A percentile compares a stretch with the other conserved stretches of the same genome.
Evolutionary conservation across 1,284 basidiomycete species (phyloP).

Genomic region (Moniliella sp.): DNA sequence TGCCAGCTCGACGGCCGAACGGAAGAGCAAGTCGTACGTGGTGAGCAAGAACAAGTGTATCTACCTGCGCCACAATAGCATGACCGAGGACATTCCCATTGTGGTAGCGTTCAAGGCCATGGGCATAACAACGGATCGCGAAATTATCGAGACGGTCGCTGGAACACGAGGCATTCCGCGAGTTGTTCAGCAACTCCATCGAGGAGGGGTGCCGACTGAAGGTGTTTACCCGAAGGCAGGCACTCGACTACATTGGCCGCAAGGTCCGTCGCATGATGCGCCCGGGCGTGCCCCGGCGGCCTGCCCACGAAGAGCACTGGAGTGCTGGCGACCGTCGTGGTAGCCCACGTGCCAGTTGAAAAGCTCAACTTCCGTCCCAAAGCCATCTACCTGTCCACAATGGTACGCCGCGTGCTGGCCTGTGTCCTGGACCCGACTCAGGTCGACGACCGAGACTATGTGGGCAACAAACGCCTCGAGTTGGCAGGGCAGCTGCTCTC

Average conservation of each 20-base stretch:
- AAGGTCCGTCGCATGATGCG: not conserved
- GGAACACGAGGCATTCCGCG: conserved; percentile 77
- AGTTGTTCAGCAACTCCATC: conserved; percentile 68
- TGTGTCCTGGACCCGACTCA: conserved; percentile 87
- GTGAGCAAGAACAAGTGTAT: conserved; percentile 79
- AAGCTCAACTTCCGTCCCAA: conserved; percentile 80
- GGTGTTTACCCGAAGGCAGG: conserved; percentile 80
- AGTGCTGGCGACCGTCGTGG: conserved; percentile 81
- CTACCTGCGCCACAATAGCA: conserved; percentile 92
- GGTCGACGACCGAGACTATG: conserved; percentile 96
- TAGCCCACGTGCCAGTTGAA: conserved; percentile 83
- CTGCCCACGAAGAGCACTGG: conserved; percentile 76
- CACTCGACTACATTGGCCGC: conserved; percentile 80
- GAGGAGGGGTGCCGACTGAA: conserved; percentile 52
- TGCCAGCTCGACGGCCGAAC: conserved; percentile 64
- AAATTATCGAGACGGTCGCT: conserved; percentile 80
- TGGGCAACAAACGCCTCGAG: conserved; percentile 94
- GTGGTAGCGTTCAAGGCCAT: conserved; percentile 72
- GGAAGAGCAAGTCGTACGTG: conserved; percentile 97
- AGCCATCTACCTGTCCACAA: conserved; percentile 88
- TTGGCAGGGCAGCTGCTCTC: conserved; percentile 88
- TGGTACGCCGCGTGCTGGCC: conserved; percentile 87
- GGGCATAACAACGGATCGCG: conserved; percentile 88
- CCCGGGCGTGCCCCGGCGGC: conserved; percentile 44
- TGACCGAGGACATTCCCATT: conserved; percentile 89